Evolutionary conservation across 192 early-diverging fungal species (phyloP), one percentile per base, ranked within the genome.

Genomic region (Linderina pennispora): DNA sequence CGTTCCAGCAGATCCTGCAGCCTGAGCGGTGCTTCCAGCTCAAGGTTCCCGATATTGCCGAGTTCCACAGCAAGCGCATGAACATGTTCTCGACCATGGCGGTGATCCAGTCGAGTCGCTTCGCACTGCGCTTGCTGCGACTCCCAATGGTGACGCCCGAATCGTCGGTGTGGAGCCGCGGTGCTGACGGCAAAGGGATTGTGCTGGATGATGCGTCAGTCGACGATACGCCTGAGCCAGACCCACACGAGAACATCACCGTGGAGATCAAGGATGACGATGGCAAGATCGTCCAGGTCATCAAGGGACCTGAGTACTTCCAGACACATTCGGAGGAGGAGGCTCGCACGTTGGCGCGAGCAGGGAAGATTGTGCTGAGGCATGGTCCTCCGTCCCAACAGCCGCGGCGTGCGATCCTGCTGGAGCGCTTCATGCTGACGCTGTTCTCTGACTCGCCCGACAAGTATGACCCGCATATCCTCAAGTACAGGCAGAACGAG

Each of bases 41-140:
- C 38, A 74, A 74, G 34, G 62, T 66, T 33, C 62, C 70, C 6
- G 62, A 65, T 24, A 38, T 67, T 16, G 63, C 70, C 43, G 64
- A 74, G 54, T 66, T 66, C 64, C 63, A 66, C 48, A 67, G 58
- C 55, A 65, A 40, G 47, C 62, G 63, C 13, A 74, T 74, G 63
- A 74, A 74, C 39, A 58, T 74, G 70, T 74, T 66, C 36, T 74
- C 70, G 3, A 65, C 63, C 24, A 74, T 74, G 58, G 48, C 70
- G 0, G 64, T 74, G 16, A 59, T 74, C 33, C 49, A 57, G 14
- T 58, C 59, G 18, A 67, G 63, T 44, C 49, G 64, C 8, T 37
- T 74, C 24, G 64, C 51, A 21, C 51, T 74, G 40, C 62, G 70
- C 10, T 22, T 62, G 24, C 50, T 74, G 24, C 70, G 63, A 45